These are phyloP conservation scores for Triticum dicoccoides DNA, from an alignment of 176 grass and related monocot species.

Conservation along the genomic window DNA sequence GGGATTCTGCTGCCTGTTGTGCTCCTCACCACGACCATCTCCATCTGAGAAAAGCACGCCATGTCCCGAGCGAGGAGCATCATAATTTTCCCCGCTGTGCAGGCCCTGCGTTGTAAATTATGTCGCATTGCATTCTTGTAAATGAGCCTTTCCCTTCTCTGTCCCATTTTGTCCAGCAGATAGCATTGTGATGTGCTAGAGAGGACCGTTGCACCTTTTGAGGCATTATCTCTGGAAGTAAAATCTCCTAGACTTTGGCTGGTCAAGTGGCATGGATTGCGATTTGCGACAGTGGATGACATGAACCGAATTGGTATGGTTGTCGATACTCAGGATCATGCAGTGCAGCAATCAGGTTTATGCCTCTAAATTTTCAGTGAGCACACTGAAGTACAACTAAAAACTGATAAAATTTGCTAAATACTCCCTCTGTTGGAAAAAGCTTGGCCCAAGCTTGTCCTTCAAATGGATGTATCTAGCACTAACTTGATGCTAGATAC, in stretches of 20 bases:
- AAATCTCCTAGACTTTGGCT: conserved; percentile 28
- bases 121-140: conserved; percentile 46
- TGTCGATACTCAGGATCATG: not conserved
- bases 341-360: not conserved
- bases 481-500: too few relatives aligned
- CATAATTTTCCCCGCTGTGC: conserved; percentile 35
- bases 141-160: conserved; percentile 38
- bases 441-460: too few relatives aligned
- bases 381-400: not conserved
- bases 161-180: conserved; percentile 31
- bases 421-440: too few relatives aligned
- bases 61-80: conserved; percentile 34
- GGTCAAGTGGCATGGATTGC: not conserved
- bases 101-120: conserved; percentile 61
- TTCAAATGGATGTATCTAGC: too few relatives aligned
- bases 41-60: conserved; percentile 26
- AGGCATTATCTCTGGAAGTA: conserved; percentile 25
- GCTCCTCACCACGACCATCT: conserved; percentile 32
- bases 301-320: not conserved
- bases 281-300: not conserved
- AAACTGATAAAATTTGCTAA: not conserved
- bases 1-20: conserved; percentile 31
- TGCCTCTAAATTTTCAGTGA: not conserved
- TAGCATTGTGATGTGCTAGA: conserved; percentile 34
- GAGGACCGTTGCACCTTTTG: conserved; percentile 38